Conservation (phyloP, 305 asterid species). For the Fraxinus ornus region DNA sequence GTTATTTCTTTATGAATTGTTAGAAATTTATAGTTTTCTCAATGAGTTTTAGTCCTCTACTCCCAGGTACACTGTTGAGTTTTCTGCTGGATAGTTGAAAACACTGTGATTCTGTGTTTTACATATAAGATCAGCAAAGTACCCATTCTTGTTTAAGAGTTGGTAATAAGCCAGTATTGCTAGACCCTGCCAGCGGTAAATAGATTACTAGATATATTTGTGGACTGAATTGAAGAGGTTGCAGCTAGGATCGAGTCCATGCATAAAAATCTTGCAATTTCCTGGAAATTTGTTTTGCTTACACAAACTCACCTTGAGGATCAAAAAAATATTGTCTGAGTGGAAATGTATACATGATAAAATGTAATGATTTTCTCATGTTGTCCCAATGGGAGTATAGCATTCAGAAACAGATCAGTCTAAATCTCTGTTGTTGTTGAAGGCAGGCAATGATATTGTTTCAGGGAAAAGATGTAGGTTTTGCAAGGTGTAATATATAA, state of each 20-base stretch:
- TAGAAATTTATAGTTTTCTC: neutral
- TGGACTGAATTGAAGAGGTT: neutral
- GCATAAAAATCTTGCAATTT: neutral
- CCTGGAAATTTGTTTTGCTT: neutral
- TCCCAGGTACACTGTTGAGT: neutral
- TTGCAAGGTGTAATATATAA: neutral
- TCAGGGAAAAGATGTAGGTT: neutral
- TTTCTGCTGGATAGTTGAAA: neutral
- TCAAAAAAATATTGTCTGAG: slow-evolving; percentile 5
- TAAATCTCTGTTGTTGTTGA: neutral
- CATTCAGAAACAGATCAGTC: neutral
- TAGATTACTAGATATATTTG: neutral
- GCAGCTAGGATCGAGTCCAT: slow-evolving; percentile 4
- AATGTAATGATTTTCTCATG: neutral
- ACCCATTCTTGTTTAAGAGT: neutral
- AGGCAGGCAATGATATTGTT: neutral
- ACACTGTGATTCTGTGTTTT: neutral
- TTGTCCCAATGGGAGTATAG: neutral
- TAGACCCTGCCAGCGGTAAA: neutral
- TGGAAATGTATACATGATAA: neutral
- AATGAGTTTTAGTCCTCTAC: neutral
- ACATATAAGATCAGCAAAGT: neutral
- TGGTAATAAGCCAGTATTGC: neutral
- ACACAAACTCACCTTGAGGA: neutral
- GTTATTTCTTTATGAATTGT: neutral